Conservation (phyloP, 805 yeast species). For the Allodekkera sacchari region DNA sequence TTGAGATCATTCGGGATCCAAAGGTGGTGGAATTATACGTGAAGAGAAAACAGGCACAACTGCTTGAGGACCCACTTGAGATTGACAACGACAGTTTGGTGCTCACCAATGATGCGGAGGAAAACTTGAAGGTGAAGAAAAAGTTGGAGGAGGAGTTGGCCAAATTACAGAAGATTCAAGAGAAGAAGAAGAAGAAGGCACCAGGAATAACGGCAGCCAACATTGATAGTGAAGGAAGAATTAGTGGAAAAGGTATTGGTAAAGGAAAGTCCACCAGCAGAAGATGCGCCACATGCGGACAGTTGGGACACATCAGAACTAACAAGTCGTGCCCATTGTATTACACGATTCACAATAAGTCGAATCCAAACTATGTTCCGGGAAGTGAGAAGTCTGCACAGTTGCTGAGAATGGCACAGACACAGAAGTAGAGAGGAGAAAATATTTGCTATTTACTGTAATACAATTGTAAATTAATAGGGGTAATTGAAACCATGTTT, state of each 20-base stretch:
- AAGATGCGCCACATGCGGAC: slow-evolving; percentile 92
- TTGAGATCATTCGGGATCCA: slow-evolving; percentile 76
- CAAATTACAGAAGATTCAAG: slow-evolving; percentile 68
- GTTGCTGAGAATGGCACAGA: slow-evolving; percentile 4
- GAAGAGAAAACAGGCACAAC: slow-evolving; percentile 36
- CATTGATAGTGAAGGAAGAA: slow-evolving; percentile 27
- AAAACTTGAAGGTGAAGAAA: slow-evolving; percentile 67
- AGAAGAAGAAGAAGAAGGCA: slow-evolving; percentile 30
- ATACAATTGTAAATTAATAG: too few species aligned
- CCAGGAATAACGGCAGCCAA: slow-evolving; percentile 26
- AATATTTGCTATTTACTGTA: too few species aligned
- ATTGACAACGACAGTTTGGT: slow-evolving; percentile 65
- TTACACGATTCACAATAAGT: slow-evolving; percentile 31
- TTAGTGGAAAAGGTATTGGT: slow-evolving; percentile 63
- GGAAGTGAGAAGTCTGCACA: slow-evolving; percentile 22
- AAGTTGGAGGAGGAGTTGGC: slow-evolving; percentile 78
- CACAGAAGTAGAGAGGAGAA: too few species aligned
- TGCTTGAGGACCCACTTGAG: slow-evolving; percentile 32
- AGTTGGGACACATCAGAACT: slow-evolving; percentile 89
- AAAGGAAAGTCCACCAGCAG: slow-evolving; percentile 69
- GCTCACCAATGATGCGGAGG: slow-evolving; percentile 78
- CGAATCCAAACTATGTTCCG: slow-evolving; percentile 27
- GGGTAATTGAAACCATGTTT: too few species aligned
- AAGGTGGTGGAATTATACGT: slow-evolving; percentile 81
- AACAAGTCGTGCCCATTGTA: slow-evolving; percentile 89